Conservation (phyloP, 2,329 filamentous ascomycete species). For the Sphaerulina populicola region DNA sequence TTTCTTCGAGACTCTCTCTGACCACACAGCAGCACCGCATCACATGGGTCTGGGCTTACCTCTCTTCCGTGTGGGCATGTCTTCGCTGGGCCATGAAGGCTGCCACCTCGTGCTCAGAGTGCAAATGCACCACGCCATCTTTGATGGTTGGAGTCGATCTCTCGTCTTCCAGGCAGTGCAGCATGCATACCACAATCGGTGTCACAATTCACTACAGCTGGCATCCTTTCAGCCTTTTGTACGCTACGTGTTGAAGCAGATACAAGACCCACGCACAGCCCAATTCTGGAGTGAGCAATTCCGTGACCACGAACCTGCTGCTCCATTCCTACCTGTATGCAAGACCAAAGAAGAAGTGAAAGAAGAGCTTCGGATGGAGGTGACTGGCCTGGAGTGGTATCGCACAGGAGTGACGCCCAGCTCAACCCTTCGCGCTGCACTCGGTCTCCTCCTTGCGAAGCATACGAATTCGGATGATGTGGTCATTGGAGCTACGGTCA, state of each 20-base stretch:
- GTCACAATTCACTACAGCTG: neutral
- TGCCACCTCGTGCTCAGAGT: neutral
- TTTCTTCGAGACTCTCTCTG: neutral
- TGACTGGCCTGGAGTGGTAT: neutral
- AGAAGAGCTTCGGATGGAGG: no score
- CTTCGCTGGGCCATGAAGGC: conserved; percentile 8
- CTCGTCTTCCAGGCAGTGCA: conserved; percentile 30
- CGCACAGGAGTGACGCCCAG: conserved; percentile 1
- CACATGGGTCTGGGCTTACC: neutral
- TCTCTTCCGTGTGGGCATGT: conserved; percentile 4
- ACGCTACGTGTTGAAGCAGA: neutral
- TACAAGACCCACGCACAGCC: neutral
- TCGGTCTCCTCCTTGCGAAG: conserved; percentile 3
- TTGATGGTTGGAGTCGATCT: conserved; percentile 35
- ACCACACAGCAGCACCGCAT: neutral
- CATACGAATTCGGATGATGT: conserved; percentile 9
- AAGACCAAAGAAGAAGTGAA: neutral
- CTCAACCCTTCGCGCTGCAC: conserved; percentile 9
- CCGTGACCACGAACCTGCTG: conserved; percentile 26
- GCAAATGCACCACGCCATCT: conserved; percentile 33
- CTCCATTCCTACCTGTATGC: conserved; percentile 26
- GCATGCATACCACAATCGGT: neutral
- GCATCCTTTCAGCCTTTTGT: conserved; percentile 2
- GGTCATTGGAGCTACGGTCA: conserved; percentile 12
- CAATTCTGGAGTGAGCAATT: conserved; percentile 30